A percentile compares a stretch with the other conserved stretches of the same genome.
phyloP scores from a whole-genome alignment of 148 eudicot genomes.

The Spergularia bocconei region DNA sequence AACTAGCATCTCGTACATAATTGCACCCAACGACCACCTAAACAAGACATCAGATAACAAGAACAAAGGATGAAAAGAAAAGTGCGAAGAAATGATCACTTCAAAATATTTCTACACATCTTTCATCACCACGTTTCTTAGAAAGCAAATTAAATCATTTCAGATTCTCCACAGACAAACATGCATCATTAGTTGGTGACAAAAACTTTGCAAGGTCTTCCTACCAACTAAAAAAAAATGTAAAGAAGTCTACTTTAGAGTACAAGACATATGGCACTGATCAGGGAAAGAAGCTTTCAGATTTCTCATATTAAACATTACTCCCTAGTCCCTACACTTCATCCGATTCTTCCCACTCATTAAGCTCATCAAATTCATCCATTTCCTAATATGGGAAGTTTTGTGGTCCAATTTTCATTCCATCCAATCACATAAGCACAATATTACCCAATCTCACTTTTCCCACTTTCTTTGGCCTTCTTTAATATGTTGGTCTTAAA shows the following conservation, averaged over 20 bases:
- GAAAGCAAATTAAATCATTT: not conserved
- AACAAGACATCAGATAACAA: constrained; percentile 24
- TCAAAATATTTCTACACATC: not conserved
- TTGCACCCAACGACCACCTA: constrained; percentile 99
- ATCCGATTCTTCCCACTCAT: no score
- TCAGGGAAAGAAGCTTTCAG: not conserved
- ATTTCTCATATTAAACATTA: not conserved
- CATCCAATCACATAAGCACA: no score
- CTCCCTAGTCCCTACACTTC: no score
- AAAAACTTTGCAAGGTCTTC: not conserved
- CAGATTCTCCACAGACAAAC: not conserved
- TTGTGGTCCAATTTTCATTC: no score
- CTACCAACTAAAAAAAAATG: not conserved
- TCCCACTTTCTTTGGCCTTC: no score
- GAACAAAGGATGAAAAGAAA: constrained; percentile 1
- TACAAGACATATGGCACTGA: not conserved
- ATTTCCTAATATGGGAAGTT: no score
- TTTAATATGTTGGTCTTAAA: no score
- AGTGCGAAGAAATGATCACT: constrained; percentile 6
- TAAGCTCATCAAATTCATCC: no score
- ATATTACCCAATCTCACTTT: no score
- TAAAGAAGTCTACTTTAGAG: not conserved
- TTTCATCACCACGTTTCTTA: not conserved
- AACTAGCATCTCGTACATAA: constrained; percentile 95
- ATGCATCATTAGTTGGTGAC: not conserved